Evolutionary conservation across 306 rosid genomes (phyloP), one percentile per base, ranked within the genome.

Genomic region (Trifolium dubium): DNA sequence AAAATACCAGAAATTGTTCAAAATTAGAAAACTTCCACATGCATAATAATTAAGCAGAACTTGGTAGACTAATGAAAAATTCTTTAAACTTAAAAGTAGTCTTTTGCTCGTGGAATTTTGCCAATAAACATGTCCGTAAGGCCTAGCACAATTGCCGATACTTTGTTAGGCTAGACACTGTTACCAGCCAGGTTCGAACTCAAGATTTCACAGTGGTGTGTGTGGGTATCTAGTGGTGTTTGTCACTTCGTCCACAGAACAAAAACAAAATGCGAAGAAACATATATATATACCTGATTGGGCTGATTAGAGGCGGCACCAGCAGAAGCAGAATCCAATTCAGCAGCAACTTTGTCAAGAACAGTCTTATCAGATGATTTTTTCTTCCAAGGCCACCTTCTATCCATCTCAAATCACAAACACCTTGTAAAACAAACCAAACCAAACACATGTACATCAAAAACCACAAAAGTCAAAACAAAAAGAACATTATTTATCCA

Each of bases 301-400:
- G 41, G 68, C 77, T 81, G 87, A 67, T 47, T 10, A 9, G 86
- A 72, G 28, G 79, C 76, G 75, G 74, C 55, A 23, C 23, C 23
- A 23, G 23, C 23, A 23, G 23, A 23, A 47, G 83, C 88, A 70
- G 84, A 79, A 39, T 86, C 97, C 46, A 88, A 85, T 18, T 81
- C 87, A 32, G 96, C 88, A 29, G 81, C 88, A 10, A 84, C 96
- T 83, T 83, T 95, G 59, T 90, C 99, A 59, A 88, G 89, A 56
- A 88, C 88, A 64, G 82, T 80, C 83, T 90, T 95, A 69, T 95
- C 99, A 2, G 97, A 82, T 30, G 98, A 88, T 64, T 95, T 95
- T 71, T 95, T 95, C 93, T 95, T 95, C 99, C 99, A 95, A 0
- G 99, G 99, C 99, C 99, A 95, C 44, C 98, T 85, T 34, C 97